Base-by-base conservation (phyloP, 163 green algal genomes). In the Volvox carteri region DNA sequence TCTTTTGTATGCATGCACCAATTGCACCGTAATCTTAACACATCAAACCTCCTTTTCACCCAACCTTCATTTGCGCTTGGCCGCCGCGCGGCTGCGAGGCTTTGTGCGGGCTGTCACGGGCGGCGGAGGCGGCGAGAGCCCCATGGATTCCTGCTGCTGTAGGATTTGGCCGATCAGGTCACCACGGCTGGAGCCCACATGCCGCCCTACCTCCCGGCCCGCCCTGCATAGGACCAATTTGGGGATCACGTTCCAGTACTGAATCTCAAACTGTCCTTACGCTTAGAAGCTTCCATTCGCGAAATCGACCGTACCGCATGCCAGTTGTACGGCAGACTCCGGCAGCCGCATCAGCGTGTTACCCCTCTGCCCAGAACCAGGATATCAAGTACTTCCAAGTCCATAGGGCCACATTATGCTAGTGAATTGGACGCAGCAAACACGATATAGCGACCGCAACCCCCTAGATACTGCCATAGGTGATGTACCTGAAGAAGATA, bases 101-200 rank as follows among this genome's bases (percentile, higher is more conserved):
- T 76, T 76, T 8, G 46, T 35, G 52, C 25, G 72, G 42, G 80
- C 79, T 21, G 73, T 84, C 1, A 68, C 52, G 0, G 89, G 78
- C 25, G 93, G 90, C 33, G 90, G 86, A 19, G 95, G 95, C 33
- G 95, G 93, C 28, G 83, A 56, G 21, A 97, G 92, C 42, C 96
- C 96, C 41, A 89, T 33, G 7, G 85, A 86, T 37, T 81, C 86
- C 86, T 97, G 96, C 79, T 96, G 94, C 90, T 94, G 77, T 77
- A 98, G 89, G 83, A 98, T 98, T 84, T 97, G 93, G 23, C 96
- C 96, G 25, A 98, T 98, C 16, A 98, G 89, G 92, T 98, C 96
- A 23, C 92, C 96, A 37, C 96, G 92, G 68, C 88, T 94, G 84
- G 87, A 93, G 52, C 96, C 96, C 39, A 98, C 96, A 86, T 98